Evolutionary conservation across 768 basidiomycete genomes (phyloP).

Genomic region (Gelatoporia subvermispora): DNA sequence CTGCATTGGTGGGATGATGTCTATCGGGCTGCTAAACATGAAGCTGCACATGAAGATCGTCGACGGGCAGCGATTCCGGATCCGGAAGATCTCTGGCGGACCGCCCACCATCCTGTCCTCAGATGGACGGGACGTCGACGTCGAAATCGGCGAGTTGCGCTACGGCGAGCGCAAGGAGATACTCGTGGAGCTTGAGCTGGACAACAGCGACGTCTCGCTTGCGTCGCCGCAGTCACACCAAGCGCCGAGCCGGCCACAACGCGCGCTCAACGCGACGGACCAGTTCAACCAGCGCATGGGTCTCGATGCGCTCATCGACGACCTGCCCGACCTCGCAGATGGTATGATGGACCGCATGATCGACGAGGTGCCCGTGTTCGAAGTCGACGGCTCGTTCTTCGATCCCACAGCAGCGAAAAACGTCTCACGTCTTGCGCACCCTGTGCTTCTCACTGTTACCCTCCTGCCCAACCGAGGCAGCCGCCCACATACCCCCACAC

Average conservation of each 20-base stretch:
- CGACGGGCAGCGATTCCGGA: conserved; percentile 85
- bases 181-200: conserved; percentile 91
- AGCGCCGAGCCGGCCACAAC: conserved; percentile 12
- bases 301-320: conserved; percentile 72
- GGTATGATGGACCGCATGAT: conserved; percentile 97
- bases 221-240: conserved; percentile 14
- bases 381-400: conserved; percentile 93
- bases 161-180: conserved; percentile 98
- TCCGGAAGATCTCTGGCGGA: conserved; percentile 92
- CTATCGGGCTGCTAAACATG: conserved; percentile 88
- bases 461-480: conserved; percentile 54
- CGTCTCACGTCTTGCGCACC: conserved; percentile 85
- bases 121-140: conserved; percentile 93
- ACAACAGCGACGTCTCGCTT: conserved; percentile 54
- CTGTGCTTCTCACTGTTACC: conserved; percentile 91
- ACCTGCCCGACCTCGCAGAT: conserved; percentile 68
- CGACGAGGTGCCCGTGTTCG: conserved; percentile 94
- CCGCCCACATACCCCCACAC: conserved; percentile 37
- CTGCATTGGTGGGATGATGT: conserved; percentile 95
- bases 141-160: conserved; percentile 89
- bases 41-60: conserved; percentile 93
- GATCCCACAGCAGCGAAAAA: conserved; percentile 84
- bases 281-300: conserved; percentile 86
- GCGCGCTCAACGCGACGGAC: conserved; percentile 74
- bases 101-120: conserved; percentile 80